Evolutionary conservation across 2,329 filamentous ascomycete species (phyloP).

Genomic region (Talaromyces rugulosus): DNA sequence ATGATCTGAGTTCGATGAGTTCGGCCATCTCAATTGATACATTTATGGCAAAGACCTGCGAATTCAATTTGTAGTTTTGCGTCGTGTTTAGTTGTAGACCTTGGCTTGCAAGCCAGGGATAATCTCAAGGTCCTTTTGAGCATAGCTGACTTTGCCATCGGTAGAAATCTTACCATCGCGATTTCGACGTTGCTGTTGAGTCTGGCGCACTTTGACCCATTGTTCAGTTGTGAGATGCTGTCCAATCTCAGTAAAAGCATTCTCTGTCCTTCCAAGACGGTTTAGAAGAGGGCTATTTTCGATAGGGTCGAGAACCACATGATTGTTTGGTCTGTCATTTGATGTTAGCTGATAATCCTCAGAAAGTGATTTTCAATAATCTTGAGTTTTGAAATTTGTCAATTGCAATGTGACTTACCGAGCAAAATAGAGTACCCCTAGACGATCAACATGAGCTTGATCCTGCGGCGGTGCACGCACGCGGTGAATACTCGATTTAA

Average conservation of each 20-base stretch:
- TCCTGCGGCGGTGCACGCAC: slow-evolving; percentile 48
- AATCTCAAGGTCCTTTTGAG: slow-evolving; percentile 38
- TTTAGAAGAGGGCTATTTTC: slow-evolving; percentile 34
- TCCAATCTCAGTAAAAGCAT: slow-evolving; percentile 38
- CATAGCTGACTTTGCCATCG: slow-evolving; percentile 34
- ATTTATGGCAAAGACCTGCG: too few relatives aligned
- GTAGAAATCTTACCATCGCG: slow-evolving; percentile 23
- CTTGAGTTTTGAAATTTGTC: background rate
- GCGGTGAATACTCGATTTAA: slow-evolving; percentile 50
- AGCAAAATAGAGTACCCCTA: slow-evolving; percentile 46
- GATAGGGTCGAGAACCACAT: slow-evolving; percentile 37
- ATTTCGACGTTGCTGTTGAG: slow-evolving; percentile 38
- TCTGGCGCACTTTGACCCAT: slow-evolving; percentile 39
- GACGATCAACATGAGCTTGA: slow-evolving; percentile 42
- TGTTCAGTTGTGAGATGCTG: slow-evolving; percentile 38
- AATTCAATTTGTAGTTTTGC: too few relatives aligned
- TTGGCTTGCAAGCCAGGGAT: slow-evolving; percentile 38
- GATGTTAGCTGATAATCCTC: too few relatives aligned
- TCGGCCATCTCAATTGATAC: too few relatives aligned
- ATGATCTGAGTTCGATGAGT: too few relatives aligned
- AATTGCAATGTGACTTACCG: slow-evolving; percentile 24
- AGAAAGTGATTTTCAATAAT: background rate
- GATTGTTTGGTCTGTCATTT: slow-evolving; percentile 35
- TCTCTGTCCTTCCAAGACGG: slow-evolving; percentile 32
- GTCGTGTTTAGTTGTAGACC: slow-evolving; percentile 26